Evolutionary conservation across 2,329 filamentous ascomycete species (phyloP).

Genomic region (Fonsecaea erecta): DNA sequence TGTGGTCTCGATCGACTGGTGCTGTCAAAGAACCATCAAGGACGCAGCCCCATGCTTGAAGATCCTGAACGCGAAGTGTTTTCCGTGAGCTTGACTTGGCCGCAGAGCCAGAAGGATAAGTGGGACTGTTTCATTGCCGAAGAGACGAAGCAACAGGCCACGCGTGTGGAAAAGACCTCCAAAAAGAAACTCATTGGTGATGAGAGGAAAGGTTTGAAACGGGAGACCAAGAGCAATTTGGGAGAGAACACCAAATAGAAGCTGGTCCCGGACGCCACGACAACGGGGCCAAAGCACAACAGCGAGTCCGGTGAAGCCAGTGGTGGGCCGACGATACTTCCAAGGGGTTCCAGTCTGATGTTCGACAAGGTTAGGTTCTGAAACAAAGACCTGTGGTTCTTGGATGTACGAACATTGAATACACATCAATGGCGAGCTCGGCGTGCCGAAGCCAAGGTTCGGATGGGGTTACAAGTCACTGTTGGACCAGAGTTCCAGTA

Average conservation of each 20-base stretch:
- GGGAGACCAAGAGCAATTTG: constrained; percentile 21
- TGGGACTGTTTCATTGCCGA: constrained; percentile 25
- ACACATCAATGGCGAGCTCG: background rate
- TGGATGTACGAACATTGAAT: background rate
- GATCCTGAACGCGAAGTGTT: constrained; percentile 38
- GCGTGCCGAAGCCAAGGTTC: background rate
- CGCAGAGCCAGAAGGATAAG: constrained; percentile 36
- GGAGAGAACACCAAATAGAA: constrained; percentile 26
- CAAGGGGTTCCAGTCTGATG: constrained; percentile 25
- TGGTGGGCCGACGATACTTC: constrained; percentile 14
- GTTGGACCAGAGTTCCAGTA: background rate
- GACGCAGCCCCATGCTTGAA: constrained; percentile 38
- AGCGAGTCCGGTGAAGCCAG: constrained; percentile 12
- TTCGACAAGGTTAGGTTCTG: constrained; percentile 13
- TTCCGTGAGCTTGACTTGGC: constrained; percentile 37
- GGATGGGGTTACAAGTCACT: background rate
- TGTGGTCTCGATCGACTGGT: constrained; percentile 37
- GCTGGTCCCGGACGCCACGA: constrained; percentile 22
- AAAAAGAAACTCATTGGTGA: constrained; percentile 20
- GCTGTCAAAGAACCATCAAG: constrained; percentile 30
- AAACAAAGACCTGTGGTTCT: background rate
- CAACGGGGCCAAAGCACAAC: constrained; percentile 15
- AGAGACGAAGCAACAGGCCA: constrained; percentile 19
- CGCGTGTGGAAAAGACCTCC: constrained; percentile 21
- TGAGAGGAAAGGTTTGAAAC: constrained; percentile 17